Evolutionary conservation across 2,329 filamentous ascomycete genomes (phyloP).

Genomic region (Curvularia sp.): DNA sequence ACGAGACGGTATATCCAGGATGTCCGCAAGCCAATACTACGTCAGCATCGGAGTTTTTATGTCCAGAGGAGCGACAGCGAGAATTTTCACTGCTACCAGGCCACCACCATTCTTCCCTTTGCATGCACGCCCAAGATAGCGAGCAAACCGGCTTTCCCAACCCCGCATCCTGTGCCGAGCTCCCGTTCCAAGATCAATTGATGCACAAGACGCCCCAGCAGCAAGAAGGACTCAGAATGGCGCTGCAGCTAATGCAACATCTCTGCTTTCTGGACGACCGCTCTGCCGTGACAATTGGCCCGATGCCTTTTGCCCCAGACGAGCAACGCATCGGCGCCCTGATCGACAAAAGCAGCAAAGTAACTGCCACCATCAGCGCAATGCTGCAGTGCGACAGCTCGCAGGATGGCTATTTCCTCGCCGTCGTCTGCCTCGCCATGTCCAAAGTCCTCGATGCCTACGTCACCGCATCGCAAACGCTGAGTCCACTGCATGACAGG

Average conservation of each 20-base stretch:
- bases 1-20: not conserved
- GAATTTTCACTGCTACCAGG: not conserved
- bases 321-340: not conserved
- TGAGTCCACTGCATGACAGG: not conserved
- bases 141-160: not conserved
- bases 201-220: not conserved
- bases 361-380: not conserved
- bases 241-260: slow-evolving; percentile 1
- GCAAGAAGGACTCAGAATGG: not conserved
- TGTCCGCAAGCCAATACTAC: not conserved
- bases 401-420: not conserved
- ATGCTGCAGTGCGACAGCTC: not conserved
- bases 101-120: not conserved
- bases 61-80: not conserved
- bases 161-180: not conserved
- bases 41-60: not conserved
- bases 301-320: not conserved
- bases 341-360: not conserved
- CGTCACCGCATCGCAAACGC: not conserved
- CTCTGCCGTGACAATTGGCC: not conserved
- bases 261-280: not conserved
- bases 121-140: not conserved
- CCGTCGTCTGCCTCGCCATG: not conserved
- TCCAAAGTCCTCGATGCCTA: slow-evolving; percentile 1
- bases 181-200: not conserved